Evolutionary conservation across 208 protist species (phyloP).

Genomic region (Angomonas ambiguus): DNA sequence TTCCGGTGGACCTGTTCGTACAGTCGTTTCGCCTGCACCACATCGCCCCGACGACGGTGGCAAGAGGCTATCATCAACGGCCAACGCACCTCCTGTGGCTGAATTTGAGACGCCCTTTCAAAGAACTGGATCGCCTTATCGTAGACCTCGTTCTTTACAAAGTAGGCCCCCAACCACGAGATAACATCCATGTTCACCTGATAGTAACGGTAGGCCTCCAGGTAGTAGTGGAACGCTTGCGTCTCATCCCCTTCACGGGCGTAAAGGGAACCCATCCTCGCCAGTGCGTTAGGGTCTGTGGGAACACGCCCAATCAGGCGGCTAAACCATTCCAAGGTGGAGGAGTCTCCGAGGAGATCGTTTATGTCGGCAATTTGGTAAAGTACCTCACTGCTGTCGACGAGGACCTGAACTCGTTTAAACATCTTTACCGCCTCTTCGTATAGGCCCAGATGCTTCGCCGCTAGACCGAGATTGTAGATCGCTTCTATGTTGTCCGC

Average conservation of each 20-base stretch:
- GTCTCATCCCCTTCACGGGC: slow-evolving; percentile 89
- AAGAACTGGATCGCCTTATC: slow-evolving; percentile 97
- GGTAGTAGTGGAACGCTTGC: slow-evolving; percentile 94
- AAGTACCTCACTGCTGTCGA: slow-evolving; percentile 93
- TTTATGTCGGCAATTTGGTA: slow-evolving; percentile 95
- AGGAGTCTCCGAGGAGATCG: slow-evolving; percentile 71
- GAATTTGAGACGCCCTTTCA: slow-evolving; percentile 93
- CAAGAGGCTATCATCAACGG: slow-evolving; percentile 95
- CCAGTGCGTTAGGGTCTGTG: slow-evolving; percentile 93
- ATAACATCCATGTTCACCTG: slow-evolving; percentile 97
- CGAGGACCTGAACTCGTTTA: slow-evolving; percentile 90
- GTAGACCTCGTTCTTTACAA: slow-evolving; percentile 96
- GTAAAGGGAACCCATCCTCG: slow-evolving; percentile 91
- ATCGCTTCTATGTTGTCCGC: slow-evolving; percentile 96
- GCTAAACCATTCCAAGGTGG: slow-evolving; percentile 78
- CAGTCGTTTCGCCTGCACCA: slow-evolving; percentile 87
- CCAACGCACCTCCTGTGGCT: slow-evolving; percentile 96
- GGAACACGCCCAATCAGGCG: slow-evolving; percentile 87
- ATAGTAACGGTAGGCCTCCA: slow-evolving; percentile 95
- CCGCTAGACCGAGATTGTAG: slow-evolving; percentile 95
- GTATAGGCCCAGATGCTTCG: slow-evolving; percentile 88
- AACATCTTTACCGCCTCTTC: slow-evolving; percentile 94
- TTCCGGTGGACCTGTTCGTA: slow-evolving; percentile 92
- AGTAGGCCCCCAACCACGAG: slow-evolving; percentile 96
- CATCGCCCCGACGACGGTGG: slow-evolving; percentile 90